A percentile compares a stretch with the other conserved stretches of the same genome.
phyloP scores from a whole-genome alignment of 257 asterid species.

The Solanum acaule region DNA sequence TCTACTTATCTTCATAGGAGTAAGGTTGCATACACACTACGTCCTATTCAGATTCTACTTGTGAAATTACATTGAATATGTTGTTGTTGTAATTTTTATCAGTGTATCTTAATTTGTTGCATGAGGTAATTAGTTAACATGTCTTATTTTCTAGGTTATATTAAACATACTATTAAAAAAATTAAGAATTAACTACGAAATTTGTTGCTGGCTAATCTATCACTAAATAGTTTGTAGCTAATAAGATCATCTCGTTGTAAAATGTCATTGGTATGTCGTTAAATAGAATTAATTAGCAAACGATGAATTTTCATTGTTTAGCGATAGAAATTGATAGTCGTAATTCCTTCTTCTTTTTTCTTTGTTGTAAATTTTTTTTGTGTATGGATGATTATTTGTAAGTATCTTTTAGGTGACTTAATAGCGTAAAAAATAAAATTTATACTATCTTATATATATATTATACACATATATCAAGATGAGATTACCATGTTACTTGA shows the following conservation, averaged over 20 bases:
- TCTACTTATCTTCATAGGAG: background rate
- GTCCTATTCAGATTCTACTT: background rate
- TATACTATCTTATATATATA: background rate
- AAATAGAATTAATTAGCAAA: background rate
- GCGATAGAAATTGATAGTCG: background rate
- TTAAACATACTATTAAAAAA: background rate
- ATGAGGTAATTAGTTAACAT: background rate
- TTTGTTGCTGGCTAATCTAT: background rate
- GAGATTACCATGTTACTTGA: background rate
- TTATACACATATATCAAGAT: background rate
- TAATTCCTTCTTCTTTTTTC: background rate
- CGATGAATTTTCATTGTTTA: background rate
- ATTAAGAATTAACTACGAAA: background rate
- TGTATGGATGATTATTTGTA: background rate
- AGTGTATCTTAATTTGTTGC: background rate
- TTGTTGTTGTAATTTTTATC: background rate
- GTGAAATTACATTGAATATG: background rate
- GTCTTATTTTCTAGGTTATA: background rate
- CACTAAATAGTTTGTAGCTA: background rate
- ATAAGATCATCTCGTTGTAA: background rate
- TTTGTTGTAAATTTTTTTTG: background rate
- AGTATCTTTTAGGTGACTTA: background rate
- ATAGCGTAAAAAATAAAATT: background rate
- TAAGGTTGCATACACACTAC: background rate
- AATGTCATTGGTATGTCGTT: background rate